Conservation (phyloP, 2,329 filamentous ascomycete genomes). For the Corynespora cassiicola region DNA sequence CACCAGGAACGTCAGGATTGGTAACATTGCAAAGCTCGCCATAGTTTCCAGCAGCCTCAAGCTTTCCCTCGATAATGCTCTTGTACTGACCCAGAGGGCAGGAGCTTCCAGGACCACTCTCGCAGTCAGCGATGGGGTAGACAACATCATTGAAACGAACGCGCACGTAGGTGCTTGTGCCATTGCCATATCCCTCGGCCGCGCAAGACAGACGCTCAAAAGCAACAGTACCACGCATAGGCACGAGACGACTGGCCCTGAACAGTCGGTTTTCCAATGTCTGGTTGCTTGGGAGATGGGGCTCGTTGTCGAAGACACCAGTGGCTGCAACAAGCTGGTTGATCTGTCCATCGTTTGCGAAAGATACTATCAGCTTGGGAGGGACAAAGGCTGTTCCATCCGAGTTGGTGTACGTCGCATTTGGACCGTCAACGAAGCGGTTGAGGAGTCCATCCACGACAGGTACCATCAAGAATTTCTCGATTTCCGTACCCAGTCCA, state of each 20-base stretch:
- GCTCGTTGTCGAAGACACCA: conserved; percentile 67
- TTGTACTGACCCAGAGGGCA: conserved; percentile 40
- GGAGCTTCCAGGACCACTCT: conserved; percentile 57
- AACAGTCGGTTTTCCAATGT: conserved; percentile 60
- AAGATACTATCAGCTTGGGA: conserved; percentile 65
- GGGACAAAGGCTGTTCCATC: conserved; percentile 58
- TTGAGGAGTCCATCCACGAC: conserved; percentile 62
- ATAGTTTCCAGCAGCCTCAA: conserved; percentile 57
- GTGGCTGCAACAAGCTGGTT: conserved; percentile 65
- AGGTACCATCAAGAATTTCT: conserved; percentile 67
- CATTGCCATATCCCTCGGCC: conserved; percentile 6
- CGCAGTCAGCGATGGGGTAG: conserved; percentile 64
- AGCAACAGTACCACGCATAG: conserved; percentile 70
- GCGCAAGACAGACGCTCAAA: conserved; percentile 68
- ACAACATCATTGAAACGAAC: conserved; percentile 69
- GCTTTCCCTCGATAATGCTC: conserved; percentile 52
- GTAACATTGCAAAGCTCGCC: conserved; percentile 51
- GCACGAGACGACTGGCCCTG: conserved; percentile 62
- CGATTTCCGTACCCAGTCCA: conserved; percentile 62
- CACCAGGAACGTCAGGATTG: conserved; percentile 16
- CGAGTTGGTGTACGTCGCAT: conserved; percentile 53
- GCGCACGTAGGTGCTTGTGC: conserved; percentile 54
- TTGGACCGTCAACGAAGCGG: conserved; percentile 61
- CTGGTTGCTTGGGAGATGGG: conserved; percentile 54
- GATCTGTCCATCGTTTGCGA: conserved; percentile 72